Percentiles rank a stretch among this genome's conserved stretches.
phyloP scores from a whole-genome alignment of 768 basidiomycete species.

The Suillus weaverae region DNA sequence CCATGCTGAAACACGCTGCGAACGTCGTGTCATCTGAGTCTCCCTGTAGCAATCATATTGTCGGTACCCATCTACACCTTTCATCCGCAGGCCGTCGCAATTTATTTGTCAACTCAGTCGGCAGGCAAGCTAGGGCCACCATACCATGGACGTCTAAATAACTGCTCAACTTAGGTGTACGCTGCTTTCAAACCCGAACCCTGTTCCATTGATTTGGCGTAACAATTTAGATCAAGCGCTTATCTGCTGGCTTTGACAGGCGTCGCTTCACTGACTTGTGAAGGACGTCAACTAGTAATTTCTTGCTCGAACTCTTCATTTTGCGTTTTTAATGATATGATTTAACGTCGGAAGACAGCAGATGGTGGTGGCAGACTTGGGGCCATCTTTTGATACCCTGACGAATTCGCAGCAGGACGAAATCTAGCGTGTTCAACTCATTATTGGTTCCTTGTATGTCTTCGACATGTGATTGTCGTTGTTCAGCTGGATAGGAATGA shows the following conservation, averaged over 20 bases:
- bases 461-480: neutral
- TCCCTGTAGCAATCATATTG: neutral
- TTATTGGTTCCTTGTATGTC: neutral
- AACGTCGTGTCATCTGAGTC: slow-evolving; percentile 60
- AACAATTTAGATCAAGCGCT: neutral
- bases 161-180: neutral
- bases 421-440: neutral
- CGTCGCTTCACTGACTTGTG: neutral
- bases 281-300: neutral
- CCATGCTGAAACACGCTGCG: slow-evolving; percentile 81
- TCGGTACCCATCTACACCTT: neutral
- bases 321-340: neutral
- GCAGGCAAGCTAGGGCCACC: neutral
- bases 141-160: neutral
- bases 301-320: neutral
- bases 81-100: neutral
- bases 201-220: neutral
- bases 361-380: neutral
- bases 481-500: neutral
- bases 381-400: neutral
- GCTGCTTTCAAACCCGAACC: neutral
- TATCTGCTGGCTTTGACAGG: neutral
- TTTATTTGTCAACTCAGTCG: neutral
- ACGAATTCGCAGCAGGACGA: neutral
- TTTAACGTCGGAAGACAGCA: neutral